These are phyloP conservation scores for Termitomyces sp. DNA, from an alignment of 768 basidiomycete species.

Conservation along the genomic window DNA sequence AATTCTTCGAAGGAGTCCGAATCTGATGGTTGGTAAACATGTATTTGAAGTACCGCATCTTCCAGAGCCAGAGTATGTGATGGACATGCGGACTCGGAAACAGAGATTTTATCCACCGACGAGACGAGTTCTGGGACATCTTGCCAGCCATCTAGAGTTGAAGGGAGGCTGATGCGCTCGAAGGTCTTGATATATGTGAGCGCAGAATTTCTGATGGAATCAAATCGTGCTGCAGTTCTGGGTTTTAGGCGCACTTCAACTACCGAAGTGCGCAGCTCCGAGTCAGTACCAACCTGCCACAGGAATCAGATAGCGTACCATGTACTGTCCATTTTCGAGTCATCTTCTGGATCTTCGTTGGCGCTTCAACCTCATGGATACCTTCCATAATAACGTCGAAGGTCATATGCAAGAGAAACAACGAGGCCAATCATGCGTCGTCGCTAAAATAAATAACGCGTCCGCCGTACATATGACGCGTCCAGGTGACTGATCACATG, in stretches of 20 bases:
- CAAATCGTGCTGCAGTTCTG: conserved; percentile 66
- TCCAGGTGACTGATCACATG: conserved; percentile 27
- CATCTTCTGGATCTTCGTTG: background rate
- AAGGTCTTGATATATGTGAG: conserved; percentile 51
- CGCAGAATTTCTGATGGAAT: conserved; percentile 65
- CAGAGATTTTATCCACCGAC: conserved; percentile 71
- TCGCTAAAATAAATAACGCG: conserved; percentile 41
- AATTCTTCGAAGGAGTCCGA: conserved; percentile 71
- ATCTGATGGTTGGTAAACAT: conserved; percentile 82
- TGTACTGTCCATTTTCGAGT: conserved; percentile 58
- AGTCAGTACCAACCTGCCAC: background rate
- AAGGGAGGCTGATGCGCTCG: conserved; percentile 64
- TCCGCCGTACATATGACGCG: conserved; percentile 22
- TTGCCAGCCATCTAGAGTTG: conserved; percentile 74
- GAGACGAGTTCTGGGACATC: conserved; percentile 62
- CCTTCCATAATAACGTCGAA: conserved; percentile 12
- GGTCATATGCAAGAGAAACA: conserved; percentile 2
- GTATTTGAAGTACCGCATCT: conserved; percentile 66
- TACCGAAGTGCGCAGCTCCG: conserved; percentile 21
- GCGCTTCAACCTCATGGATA: conserved; percentile 2
- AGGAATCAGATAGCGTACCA: conserved; percentile 23
- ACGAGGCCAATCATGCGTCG: background rate
- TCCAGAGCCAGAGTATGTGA: conserved; percentile 45
- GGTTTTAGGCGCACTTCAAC: conserved; percentile 81
- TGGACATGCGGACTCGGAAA: conserved; percentile 67